A percentile compares a stretch with the other conserved stretches of the same genome.
Evolutionary conservation across 2,329 filamentous ascomycete species (phyloP).

Genomic region (Venturia effusa): DNA sequence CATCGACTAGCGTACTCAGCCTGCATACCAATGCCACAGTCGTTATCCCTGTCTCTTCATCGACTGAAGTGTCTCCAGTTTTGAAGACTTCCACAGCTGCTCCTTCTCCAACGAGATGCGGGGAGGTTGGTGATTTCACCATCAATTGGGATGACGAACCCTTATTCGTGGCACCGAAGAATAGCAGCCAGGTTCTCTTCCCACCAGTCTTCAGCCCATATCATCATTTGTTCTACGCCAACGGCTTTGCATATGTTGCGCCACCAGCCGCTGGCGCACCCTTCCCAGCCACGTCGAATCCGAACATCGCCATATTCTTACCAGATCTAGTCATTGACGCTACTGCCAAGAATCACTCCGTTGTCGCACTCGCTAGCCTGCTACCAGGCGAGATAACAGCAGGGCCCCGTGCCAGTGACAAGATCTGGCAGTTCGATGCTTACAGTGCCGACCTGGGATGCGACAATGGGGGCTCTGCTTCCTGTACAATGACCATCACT

Average conservation of each 20-base stretch:
- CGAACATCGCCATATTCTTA: conserved; percentile 37
- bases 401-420: conserved; percentile 30
- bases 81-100: not conserved
- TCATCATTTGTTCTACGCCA: conserved; percentile 40
- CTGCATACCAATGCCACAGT: not conserved
- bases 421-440: conserved; percentile 41
- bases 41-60: not conserved
- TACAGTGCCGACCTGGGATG: conserved; percentile 37
- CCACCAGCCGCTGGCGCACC: conserved; percentile 28
- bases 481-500: conserved; percentile 35
- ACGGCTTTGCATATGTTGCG: conserved; percentile 39
- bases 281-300: conserved; percentile 34
- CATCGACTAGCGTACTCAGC: not conserved
- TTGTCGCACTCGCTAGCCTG: conserved; percentile 14
- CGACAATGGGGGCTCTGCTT: conserved; percentile 27
- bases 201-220: conserved; percentile 38
- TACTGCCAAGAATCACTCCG: not conserved
- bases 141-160: conserved; percentile 27
- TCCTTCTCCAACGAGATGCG: conserved; percentile 20
- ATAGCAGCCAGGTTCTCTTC: conserved; percentile 18
- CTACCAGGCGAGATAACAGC: conserved; percentile 37
- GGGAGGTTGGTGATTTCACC: conserved; percentile 35
- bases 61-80: not conserved
- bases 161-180: conserved; percentile 20
- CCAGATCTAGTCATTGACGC: conserved; percentile 18